Evolutionary conservation across 2,329 filamentous ascomycete genomes (phyloP), one percentile per base, ranked within the genome.

Genomic region (Niveomyces coronatus): DNA sequence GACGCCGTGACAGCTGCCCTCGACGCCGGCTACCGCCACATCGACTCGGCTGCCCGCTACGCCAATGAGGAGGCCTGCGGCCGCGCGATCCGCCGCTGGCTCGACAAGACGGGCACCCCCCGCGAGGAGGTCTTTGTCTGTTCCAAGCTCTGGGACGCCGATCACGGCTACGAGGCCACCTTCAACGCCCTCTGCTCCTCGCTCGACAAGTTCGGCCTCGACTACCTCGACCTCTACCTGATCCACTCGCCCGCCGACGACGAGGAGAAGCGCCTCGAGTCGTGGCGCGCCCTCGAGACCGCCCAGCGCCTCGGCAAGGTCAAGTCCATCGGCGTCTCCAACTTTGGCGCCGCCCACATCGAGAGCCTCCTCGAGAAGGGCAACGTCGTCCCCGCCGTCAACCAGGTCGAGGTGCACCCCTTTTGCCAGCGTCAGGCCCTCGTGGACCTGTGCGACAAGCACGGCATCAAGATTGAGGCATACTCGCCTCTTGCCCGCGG

Each of bases 341-440:
- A 89, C 65, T 88, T 82, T 54, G 84, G 83, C 0, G 72, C 83
- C 33, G 52, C 57, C n/a, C 61, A 79, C 48, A 55, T 79, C 13
- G 66, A 76, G 55, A 52, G 60, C n/a, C 58, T 79, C 20, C 59
- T 79, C 2, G 49, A 68, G 48, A 72, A 76, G 6, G 74, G 75
- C 29, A 68, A 64, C 38, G 58, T 82, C 37, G 53, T 66, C 1
- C 84, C 84, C 0, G 77, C 74, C 5, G 71, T 82, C 46, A 87
- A 89, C 64, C 84, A 89, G 66, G 80, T 88, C 50, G 84, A 88
- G 63, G 76, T 76, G 47, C 82, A 89, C 58, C 82, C 83, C 2
- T 83, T 85, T 57, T 66, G 81, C 43, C 78, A 80, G 56, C 79
- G 79, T 52, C 64, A 66, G 23, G 63, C 66, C 32, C 61, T 82